A percentile compares a stretch with the other conserved stretches of the same genome.
phyloP scores from a whole-genome alignment of 495 filamentous ascomycete species.

The Endocarpon pusillum region DNA sequence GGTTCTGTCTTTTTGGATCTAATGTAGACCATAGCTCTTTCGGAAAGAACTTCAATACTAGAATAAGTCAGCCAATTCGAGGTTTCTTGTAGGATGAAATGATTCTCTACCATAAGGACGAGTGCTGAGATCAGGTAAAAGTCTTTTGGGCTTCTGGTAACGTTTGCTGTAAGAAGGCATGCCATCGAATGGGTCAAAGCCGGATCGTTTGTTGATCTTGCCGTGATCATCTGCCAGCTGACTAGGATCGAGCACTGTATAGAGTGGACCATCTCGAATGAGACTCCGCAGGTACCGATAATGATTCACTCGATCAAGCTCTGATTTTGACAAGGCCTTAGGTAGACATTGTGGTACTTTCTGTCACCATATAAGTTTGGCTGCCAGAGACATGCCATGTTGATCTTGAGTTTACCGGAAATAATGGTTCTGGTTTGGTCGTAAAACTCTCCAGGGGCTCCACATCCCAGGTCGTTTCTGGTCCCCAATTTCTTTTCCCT shows the following conservation, averaged over 20 bases:
- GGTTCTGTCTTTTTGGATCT: slow-evolving; percentile 17
- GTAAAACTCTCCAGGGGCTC: no score
- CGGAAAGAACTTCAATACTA: slow-evolving; percentile 40
- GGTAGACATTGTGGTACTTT: neutral
- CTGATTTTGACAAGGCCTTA: no score
- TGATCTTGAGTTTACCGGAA: neutral
- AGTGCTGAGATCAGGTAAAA: slow-evolving; percentile 29
- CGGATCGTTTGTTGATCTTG: slow-evolving; percentile 17
- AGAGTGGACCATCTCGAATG: slow-evolving; percentile 39
- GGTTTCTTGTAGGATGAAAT: neutral
- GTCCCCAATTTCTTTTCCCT: no score
- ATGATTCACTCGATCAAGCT: slow-evolving; percentile 26
- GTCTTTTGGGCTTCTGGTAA: slow-evolving; percentile 30
- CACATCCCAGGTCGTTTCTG: no score
- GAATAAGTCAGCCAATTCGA: slow-evolving; percentile 1
- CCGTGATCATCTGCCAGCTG: slow-evolving; percentile 25
- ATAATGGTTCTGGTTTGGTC: neutral
- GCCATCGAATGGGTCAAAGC: slow-evolving; percentile 41
- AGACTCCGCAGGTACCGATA: slow-evolving; percentile 32
- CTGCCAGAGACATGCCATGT: neutral
- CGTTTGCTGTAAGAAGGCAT: slow-evolving; percentile 40
- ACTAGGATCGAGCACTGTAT: slow-evolving; percentile 34
- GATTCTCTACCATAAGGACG: neutral
- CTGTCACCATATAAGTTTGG: neutral
- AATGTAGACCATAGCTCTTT: slow-evolving; percentile 35